Conservation (phyloP, 2,329 filamentous ascomycete species). For the Mariannaea elegans region DNA sequence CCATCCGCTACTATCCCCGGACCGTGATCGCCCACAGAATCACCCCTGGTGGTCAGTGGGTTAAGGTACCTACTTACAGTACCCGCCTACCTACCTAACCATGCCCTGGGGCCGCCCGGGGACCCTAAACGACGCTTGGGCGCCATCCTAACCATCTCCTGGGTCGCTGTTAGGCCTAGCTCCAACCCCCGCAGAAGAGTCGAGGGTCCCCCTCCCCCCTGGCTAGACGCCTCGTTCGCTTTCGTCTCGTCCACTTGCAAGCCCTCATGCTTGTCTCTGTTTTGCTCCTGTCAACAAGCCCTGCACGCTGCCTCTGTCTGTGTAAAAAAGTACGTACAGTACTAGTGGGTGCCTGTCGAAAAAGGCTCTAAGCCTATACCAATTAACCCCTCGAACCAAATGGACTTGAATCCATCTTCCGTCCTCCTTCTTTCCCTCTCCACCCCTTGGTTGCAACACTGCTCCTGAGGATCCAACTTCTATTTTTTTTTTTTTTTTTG, state of each 20-base stretch:
- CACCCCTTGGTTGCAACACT: constrained; percentile 32
- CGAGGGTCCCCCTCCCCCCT: constrained; percentile 37
- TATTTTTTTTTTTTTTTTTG: constrained; percentile 2
- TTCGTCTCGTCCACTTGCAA: constrained; percentile 26
- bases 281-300: constrained; percentile 18
- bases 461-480: constrained; percentile 27
- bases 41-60: constrained; percentile 13
- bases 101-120: constrained; percentile 27
- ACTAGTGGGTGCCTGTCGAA: constrained; percentile 13
- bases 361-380: constrained; percentile 5
- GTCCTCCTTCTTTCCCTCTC: background rate
- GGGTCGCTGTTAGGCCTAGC: constrained; percentile 40
- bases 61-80: background rate
- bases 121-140: constrained; percentile 38
- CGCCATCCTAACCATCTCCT: constrained; percentile 37
- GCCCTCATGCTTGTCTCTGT: constrained; percentile 34
- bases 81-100: constrained; percentile 8
- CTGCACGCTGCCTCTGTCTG: constrained; percentile 5
- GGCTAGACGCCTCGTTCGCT: constrained; percentile 37
- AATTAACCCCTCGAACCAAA: constrained; percentile 5
- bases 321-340: too few species aligned
- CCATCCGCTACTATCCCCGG: constrained; percentile 21
- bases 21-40: constrained; percentile 38
- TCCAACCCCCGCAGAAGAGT: constrained; percentile 41
- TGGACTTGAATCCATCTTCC: constrained; percentile 5